A percentile compares a stretch with the other conserved stretches of the same genome.
Conservation (phyloP, 192 early-diverging fungal genomes). For the Nowakowskiella sp. region DNA sequence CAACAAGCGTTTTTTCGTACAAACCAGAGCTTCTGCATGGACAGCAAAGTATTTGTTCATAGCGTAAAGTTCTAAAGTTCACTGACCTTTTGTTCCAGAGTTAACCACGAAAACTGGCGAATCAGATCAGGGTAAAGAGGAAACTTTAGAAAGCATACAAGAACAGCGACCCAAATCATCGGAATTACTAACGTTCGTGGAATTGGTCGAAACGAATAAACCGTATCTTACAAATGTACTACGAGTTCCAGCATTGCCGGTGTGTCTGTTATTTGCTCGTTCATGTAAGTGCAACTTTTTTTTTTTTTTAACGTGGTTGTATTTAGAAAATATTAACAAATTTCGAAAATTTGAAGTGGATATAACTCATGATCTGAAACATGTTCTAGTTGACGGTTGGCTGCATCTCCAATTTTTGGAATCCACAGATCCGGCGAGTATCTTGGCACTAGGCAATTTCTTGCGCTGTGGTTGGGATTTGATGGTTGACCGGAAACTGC, state of each 20-base stretch:
- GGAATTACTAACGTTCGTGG: slow-evolving; percentile 55
- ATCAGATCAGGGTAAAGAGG: slow-evolving; percentile 21
- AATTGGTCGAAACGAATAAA: slow-evolving; percentile 57
- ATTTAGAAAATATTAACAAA: background rate
- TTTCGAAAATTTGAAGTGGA: slow-evolving; percentile 44
- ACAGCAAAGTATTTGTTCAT: slow-evolving; percentile 23
- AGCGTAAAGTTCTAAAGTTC: background rate
- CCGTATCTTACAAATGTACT: slow-evolving; percentile 58
- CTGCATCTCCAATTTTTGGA: slow-evolving; percentile 41
- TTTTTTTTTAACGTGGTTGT: background rate
- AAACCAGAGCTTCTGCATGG: slow-evolving; percentile 51
- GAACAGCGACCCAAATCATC: slow-evolving; percentile 12
- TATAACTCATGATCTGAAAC: slow-evolving; percentile 42
- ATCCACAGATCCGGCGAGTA: slow-evolving; percentile 22
- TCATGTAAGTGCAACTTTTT: slow-evolving; percentile 29
- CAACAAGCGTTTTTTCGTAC: slow-evolving; percentile 45
- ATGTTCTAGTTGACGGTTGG: slow-evolving; percentile 52
- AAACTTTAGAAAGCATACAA: slow-evolving; percentile 29
- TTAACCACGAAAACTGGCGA: slow-evolving; percentile 6
- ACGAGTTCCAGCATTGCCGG: slow-evolving; percentile 48
- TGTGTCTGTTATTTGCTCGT: slow-evolving; percentile 48
- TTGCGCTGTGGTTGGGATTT: slow-evolving; percentile 42
- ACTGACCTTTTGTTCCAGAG: background rate
- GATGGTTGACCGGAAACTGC: slow-evolving; percentile 26
- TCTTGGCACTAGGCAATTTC: slow-evolving; percentile 39